Conservation (phyloP, 2,329 filamentous ascomycete species). For the Akanthomyces muscarius region DNA sequence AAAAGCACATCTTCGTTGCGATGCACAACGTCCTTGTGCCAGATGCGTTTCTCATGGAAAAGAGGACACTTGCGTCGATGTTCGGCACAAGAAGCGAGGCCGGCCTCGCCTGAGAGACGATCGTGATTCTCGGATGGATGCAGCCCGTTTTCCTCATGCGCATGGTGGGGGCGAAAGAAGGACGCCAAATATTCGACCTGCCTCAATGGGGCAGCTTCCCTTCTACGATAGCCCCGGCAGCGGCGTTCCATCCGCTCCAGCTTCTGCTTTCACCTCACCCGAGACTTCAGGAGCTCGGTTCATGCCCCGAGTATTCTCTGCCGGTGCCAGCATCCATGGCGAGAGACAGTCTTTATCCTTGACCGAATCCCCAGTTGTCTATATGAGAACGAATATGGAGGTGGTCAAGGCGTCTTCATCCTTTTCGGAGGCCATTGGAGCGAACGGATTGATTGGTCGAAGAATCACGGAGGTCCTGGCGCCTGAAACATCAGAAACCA, state of each 20-base stretch:
- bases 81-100: constrained; percentile 81
- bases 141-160: constrained; percentile 42
- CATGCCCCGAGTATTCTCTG: constrained; percentile 39
- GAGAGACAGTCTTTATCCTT: not conserved
- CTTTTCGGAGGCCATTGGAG: constrained; percentile 54
- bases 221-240: constrained; percentile 1
- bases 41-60: constrained; percentile 76
- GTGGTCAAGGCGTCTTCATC: constrained; percentile 52
- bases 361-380: constrained; percentile 50
- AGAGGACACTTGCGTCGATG: constrained; percentile 74
- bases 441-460: constrained; percentile 40
- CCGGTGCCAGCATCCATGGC: not conserved
- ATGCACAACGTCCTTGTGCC: constrained; percentile 72
- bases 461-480: constrained; percentile 53
- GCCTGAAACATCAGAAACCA: constrained; percentile 48
- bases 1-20: constrained; percentile 70
- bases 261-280: constrained; percentile 4
- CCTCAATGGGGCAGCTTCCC: constrained; percentile 2
- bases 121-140: constrained; percentile 55
- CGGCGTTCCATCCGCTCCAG: not conserved
- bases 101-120: constrained; percentile 74
- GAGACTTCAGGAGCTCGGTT: constrained; percentile 20
- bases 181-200: constrained; percentile 48
- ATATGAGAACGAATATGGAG: constrained; percentile 55
- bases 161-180: constrained; percentile 45